A percentile compares a stretch with the other conserved stretches of the same genome.
phyloP scores from a whole-genome alignment of 2,329 filamentous ascomycete species.

The Thelonectria blattea region DNA sequence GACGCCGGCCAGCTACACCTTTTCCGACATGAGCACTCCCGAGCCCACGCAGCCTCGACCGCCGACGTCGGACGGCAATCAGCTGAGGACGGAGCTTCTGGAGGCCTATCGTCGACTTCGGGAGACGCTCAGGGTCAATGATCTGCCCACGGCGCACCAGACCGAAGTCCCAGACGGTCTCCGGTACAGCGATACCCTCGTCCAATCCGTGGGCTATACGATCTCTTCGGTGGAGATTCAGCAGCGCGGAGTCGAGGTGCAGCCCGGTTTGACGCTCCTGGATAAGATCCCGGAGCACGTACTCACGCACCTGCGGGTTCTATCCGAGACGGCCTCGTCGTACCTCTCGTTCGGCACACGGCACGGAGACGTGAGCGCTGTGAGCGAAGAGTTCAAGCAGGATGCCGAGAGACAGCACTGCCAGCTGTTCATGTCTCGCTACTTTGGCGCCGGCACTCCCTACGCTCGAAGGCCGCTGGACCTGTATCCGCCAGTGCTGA shows the following conservation, averaged over 20 bases:
- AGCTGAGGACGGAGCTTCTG: constrained; percentile 60
- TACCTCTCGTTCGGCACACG: constrained; percentile 81
- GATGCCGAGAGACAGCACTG: constrained; percentile 76
- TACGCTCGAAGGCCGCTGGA: constrained; percentile 51
- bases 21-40: constrained; percentile 43
- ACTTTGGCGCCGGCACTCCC: constrained; percentile 51
- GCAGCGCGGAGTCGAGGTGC: constrained; percentile 81
- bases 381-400: constrained; percentile 69
- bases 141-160: constrained; percentile 50
- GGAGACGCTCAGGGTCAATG: constrained; percentile 63
- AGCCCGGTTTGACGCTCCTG: constrained; percentile 75
- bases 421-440: constrained; percentile 73
- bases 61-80: constrained; percentile 25
- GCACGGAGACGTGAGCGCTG: constrained; percentile 63
- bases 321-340: constrained; percentile 86
- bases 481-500: constrained; percentile 64
- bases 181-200: constrained; percentile 63
- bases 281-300: constrained; percentile 84
- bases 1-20: constrained; percentile 51
- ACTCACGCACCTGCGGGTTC: constrained; percentile 84
- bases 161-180: constrained; percentile 51
- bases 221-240: constrained; percentile 91
- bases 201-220: constrained; percentile 76
- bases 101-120: constrained; percentile 65
- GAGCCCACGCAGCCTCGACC: constrained; percentile 31